Conservation (phyloP, 495 filamentous ascomycete genomes). For the Lepraria neglecta region DNA sequence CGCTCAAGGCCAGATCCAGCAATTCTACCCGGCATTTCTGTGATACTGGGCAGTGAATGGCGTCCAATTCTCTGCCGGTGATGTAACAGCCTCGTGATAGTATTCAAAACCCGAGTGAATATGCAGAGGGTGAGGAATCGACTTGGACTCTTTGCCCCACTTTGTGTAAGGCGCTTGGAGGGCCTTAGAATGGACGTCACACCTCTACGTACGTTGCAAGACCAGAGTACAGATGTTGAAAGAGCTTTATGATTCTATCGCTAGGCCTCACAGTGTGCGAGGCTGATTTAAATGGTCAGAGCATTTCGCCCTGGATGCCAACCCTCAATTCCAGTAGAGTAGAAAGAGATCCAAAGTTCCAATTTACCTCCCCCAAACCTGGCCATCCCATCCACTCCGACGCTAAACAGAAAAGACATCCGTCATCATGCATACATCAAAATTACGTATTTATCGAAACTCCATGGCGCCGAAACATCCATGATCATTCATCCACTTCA, state of each 20-base stretch:
- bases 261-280: background rate
- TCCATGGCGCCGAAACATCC: constrained; percentile 87
- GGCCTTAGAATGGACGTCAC: too few species aligned
- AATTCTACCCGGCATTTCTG: too few species aligned
- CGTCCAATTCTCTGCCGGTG: too few species aligned
- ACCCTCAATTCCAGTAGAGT: constrained; percentile 1
- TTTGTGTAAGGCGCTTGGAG: too few species aligned
- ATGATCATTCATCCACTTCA: constrained; percentile 76
- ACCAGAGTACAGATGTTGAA: background rate
- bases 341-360: constrained; percentile 7
- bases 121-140: too few species aligned
- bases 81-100: too few species aligned
- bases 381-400: constrained; percentile 18
- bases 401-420: constrained; percentile 12
- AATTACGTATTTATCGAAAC: constrained; percentile 62
- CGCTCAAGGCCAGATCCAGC: too few species aligned
- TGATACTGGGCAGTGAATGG: too few species aligned
- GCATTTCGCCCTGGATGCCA: background rate
- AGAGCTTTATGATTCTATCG: background rate
- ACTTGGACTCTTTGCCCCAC: too few species aligned
- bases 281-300: background rate
- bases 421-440: constrained; percentile 12
- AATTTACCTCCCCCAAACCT: constrained; percentile 7
- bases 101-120: too few species aligned
- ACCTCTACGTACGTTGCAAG: too few species aligned